phyloP scores from a whole-genome alignment of 805 yeast genomes.

The Candida chilensis region DNA sequence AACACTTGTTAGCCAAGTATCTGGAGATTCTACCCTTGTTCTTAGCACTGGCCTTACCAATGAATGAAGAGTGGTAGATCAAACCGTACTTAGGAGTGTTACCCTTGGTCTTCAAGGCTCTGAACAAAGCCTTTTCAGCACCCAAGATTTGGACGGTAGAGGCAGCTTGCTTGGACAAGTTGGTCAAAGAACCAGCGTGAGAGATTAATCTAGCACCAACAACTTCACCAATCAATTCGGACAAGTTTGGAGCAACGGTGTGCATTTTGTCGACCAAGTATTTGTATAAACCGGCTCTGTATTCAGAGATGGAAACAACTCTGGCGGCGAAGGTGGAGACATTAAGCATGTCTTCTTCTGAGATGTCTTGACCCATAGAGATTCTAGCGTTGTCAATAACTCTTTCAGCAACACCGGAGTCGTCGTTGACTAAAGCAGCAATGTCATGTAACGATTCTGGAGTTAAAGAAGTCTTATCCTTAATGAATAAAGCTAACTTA shows the following conservation, averaged over 20 bases:
- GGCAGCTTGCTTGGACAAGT: slow-evolving; percentile 96
- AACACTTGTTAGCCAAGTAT: slow-evolving; percentile 97
- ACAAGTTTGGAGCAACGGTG: slow-evolving; percentile 94
- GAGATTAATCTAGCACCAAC: slow-evolving; percentile 98
- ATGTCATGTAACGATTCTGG: slow-evolving; percentile 83
- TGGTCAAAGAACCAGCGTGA: slow-evolving; percentile 96
- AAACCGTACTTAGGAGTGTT: slow-evolving; percentile 95
- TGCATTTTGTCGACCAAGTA: slow-evolving; percentile 95
- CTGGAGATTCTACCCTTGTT: slow-evolving; percentile 99
- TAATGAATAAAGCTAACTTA: slow-evolving; percentile 68
- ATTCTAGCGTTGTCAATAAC: slow-evolving; percentile 92
- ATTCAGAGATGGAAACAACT: slow-evolving; percentile 85
- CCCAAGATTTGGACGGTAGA: slow-evolving; percentile 97
- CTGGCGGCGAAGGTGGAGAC: slow-evolving; percentile 88
- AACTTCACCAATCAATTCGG: slow-evolving; percentile 96
- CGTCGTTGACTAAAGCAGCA: slow-evolving; percentile 85
- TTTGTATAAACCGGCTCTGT: slow-evolving; percentile 74
- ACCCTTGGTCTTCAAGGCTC: slow-evolving; percentile 94
- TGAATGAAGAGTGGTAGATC: slow-evolving; percentile 90
- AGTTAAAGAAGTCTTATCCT: slow-evolving; percentile 76
- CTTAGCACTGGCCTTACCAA: slow-evolving; percentile 89
- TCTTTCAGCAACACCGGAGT: slow-evolving; percentile 85
- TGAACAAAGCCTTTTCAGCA: slow-evolving; percentile 93
- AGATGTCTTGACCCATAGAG: slow-evolving; percentile 98
- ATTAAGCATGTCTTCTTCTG: slow-evolving; percentile 90